Evolutionary conservation across 208 protist genomes (phyloP), one percentile per base, ranked within the genome.

Genomic region (Trypanosomatidae sp.): DNA sequence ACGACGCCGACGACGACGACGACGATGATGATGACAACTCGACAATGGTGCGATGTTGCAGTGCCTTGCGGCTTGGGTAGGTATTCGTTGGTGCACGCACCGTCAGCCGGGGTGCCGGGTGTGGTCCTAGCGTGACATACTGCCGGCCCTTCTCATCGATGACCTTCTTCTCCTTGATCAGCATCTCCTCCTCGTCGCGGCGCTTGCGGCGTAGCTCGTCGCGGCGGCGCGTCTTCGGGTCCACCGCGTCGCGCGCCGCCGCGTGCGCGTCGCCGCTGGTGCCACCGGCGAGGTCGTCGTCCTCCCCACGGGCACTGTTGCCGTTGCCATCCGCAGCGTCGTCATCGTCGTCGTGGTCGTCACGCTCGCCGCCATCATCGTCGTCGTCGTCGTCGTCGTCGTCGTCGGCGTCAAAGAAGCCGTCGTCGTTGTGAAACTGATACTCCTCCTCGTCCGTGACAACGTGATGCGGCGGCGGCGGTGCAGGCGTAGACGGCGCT

Each of bases 391-490:
- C 67, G 33, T 88, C 78, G n/a, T n/a, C 73, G 2, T 76, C 75
- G 28, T 88, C 82, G 30, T 93, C 79, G 38, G 68, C 67, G 33
- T 88, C 78, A 37, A 84, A 78, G 43, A 83, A 70, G 25, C 67
- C 64, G 15, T 89, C 76, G 25, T 78, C 48, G 20, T 60, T 57
- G 56, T 82, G 53, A 52, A 72, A 62, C 59, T 70, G 70, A 42
- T 79, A 81, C 60, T 93, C 84, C 43, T 89, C 73, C 58, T 89
- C 84, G 46, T 93, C 84, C 16, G 66, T 88, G 3, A 73, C 70
- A 7, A 93, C 68, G 33, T 74, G 71, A 37, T n/a, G n/a, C n/a
- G n/a, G n/a, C n/a, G n/a, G n/a, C n/a, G n/a, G n/a, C n/a, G n/a
- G n/a, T n/a, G n/a, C n/a, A n/a, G n/a, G n/a, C n/a, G n/a, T n/a